Conservation (phyloP, 306 rosid species). For the Acmispon strigosus region DNA sequence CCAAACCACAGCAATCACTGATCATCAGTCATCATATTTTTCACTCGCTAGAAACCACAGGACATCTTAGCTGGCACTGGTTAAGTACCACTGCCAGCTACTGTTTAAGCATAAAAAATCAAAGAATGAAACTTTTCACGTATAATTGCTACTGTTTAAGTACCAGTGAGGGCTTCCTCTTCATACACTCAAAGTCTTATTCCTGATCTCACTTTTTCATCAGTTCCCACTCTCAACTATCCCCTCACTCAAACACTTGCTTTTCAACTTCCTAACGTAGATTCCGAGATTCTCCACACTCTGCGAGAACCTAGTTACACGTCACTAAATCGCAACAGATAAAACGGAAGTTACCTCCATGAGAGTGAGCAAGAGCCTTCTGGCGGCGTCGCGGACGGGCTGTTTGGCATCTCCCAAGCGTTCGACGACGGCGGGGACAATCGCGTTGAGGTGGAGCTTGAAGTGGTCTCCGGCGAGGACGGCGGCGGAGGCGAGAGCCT, state of each 20-base stretch:
- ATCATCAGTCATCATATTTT: slow-evolving; percentile 11
- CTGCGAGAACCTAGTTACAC: background rate
- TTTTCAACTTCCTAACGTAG: slow-evolving; percentile 14
- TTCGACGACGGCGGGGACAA: slow-evolving; percentile 92
- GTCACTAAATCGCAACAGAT: background rate
- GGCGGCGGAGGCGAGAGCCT: slow-evolving; percentile 90
- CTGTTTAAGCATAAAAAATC: background rate
- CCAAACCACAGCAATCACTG: slow-evolving; percentile 7
- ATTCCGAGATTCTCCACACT: slow-evolving; percentile 17
- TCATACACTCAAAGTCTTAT: slow-evolving; percentile 21
- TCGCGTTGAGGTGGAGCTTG: slow-evolving; percentile 88
- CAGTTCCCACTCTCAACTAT: slow-evolving; percentile 8
- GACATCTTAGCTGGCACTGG: background rate
- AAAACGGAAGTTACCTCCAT: slow-evolving; percentile 62
- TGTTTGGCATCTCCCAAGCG: slow-evolving; percentile 96
- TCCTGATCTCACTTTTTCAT: slow-evolving; percentile 19
- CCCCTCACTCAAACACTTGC: background rate
- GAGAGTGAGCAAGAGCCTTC: slow-evolving; percentile 89
- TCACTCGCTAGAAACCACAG: background rate
- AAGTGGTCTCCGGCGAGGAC: slow-evolving; percentile 93
- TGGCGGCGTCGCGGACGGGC: slow-evolving; percentile 97
- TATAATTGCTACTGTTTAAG: background rate
- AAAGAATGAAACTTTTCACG: background rate
- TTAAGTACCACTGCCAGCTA: too few species aligned
- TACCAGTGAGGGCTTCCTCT: slow-evolving; percentile 16